Evolutionary conservation across 257 asterid genomes (phyloP).

Genomic region (Verbascum thapsus): DNA sequence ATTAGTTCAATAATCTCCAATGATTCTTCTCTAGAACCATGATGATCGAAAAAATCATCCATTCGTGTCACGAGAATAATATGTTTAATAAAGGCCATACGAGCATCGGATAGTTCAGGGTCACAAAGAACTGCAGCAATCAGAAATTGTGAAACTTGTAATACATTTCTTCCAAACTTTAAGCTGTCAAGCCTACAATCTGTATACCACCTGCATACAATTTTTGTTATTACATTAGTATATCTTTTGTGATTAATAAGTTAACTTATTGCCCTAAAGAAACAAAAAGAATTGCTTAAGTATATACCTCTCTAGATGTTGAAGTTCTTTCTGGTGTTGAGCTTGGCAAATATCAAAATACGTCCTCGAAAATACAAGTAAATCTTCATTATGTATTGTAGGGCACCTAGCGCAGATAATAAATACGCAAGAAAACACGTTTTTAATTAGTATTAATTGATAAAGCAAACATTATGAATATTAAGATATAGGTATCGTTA

Average conservation of each 20-base stretch:
- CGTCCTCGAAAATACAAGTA: conserved; percentile 28
- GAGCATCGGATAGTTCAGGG: conserved; percentile 40
- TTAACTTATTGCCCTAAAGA: neutral
- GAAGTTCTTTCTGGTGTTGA: conserved; percentile 41
- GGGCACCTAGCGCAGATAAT: conserved; percentile 30
- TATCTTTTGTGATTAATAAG: no score
- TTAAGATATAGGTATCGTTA: neutral
- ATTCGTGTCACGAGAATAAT: conserved; percentile 32
- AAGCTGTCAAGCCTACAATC: conserved; percentile 36
- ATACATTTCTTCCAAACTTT: conserved; percentile 30
- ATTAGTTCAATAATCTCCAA: conserved; percentile 32
- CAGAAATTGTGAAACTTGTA: conserved; percentile 30
- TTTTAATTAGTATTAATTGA: neutral
- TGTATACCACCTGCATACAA: conserved; percentile 41
- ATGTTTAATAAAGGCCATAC: conserved; percentile 35
- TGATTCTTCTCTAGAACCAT: conserved; percentile 44
- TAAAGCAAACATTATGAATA: neutral
- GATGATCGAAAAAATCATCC: conserved; percentile 51
- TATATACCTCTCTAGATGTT: conserved; percentile 41
- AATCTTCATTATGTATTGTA: conserved; percentile 27
- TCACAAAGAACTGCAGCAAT: conserved; percentile 33
- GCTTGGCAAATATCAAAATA: conserved; percentile 50
- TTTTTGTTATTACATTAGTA: neutral
- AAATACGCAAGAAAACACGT: neutral
- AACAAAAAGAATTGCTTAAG: neutral